Conservation (phyloP, 805 yeast genomes). For the Zygosaccharomyces kombuchaensis region DNA sequence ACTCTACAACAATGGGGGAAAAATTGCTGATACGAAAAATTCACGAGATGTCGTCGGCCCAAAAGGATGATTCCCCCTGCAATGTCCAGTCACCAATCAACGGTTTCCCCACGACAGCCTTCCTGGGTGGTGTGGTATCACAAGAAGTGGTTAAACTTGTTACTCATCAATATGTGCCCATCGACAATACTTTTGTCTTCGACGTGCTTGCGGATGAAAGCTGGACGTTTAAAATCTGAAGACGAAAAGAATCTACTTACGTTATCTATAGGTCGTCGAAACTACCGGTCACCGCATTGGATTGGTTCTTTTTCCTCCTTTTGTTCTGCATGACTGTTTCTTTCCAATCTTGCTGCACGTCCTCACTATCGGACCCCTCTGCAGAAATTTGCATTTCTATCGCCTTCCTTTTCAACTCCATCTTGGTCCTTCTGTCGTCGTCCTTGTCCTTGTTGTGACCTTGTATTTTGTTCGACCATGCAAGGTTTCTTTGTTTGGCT, state of each 20-base stretch:
- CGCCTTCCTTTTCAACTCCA: conserved; percentile 52
- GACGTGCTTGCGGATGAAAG: conserved; percentile 64
- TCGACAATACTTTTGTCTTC: conserved; percentile 63
- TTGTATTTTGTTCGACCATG: conserved; percentile 76
- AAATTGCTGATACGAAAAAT: not conserved
- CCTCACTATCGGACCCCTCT: conserved; percentile 39
- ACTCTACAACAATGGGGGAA: not conserved
- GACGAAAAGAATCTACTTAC: not conserved
- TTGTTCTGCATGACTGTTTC: conserved; percentile 65
- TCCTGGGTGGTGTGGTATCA: conserved; percentile 76
- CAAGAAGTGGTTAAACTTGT: conserved; percentile 77
- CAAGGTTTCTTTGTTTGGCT: conserved; percentile 49
- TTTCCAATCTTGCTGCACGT: conserved; percentile 78
- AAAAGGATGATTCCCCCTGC: not conserved
- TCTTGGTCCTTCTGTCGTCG: conserved; percentile 59
- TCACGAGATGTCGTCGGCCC: too few relatives aligned
- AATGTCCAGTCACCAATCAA: not conserved
- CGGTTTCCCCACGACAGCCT: conserved; percentile 6
- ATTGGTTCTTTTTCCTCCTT: conserved; percentile 42
- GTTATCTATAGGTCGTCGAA: conserved; percentile 52
- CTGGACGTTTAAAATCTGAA: conserved; percentile 37
- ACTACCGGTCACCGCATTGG: conserved; percentile 45
- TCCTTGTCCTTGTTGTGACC: conserved; percentile 51
- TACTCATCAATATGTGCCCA: conserved; percentile 76
- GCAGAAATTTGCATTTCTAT: conserved; percentile 45